Conservation (phyloP, 2,329 filamentous ascomycete genomes). For the Sclerotiophoma versabilis region DNA sequence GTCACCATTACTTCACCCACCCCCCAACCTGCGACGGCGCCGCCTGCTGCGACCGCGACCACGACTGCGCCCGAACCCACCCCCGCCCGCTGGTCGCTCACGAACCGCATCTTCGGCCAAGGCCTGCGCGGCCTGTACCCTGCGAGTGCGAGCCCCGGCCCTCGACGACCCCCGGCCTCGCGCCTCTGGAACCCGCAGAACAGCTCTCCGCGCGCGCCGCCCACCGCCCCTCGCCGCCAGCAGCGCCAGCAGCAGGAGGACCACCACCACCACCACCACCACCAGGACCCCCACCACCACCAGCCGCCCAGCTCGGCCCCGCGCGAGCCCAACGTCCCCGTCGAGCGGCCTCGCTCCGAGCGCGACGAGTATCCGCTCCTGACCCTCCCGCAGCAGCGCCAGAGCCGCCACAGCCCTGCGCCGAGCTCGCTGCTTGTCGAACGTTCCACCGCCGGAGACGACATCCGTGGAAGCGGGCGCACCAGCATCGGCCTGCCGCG, state of each 20-base stretch:
- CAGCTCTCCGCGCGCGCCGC: conserved; percentile 60
- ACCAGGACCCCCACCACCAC: conserved; percentile 16
- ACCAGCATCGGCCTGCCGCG: conserved; percentile 62
- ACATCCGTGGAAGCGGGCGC: conserved; percentile 48
- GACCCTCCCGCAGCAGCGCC: conserved; percentile 64
- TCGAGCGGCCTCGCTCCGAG: conserved; percentile 46
- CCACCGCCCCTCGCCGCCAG: conserved; percentile 41
- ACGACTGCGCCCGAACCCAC: conserved; percentile 18
- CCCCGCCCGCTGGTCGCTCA: conserved; percentile 51
- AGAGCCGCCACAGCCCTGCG: conserved; percentile 55
- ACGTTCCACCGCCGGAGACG: conserved; percentile 52
- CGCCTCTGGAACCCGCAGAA: conserved; percentile 69
- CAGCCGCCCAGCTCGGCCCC: conserved; percentile 14
- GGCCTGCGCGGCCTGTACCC: conserved; percentile 37
- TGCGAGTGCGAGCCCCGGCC: conserved; percentile 16
- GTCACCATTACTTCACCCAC: conserved; percentile 38
- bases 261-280: conserved; percentile 38
- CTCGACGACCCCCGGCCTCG: conserved; percentile 53
- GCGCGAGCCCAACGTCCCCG: conserved; percentile 53
- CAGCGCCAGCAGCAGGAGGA: conserved; percentile 20
- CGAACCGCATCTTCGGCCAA: conserved; percentile 52
- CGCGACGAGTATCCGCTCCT: conserved; percentile 64
- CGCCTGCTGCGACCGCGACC: conserved; percentile 25
- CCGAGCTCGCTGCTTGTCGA: conserved; percentile 47
- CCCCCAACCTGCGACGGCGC: conserved; percentile 32